Conservation (phyloP, 805 yeast species). For the Lipomyces spencermartinsiae region DNA sequence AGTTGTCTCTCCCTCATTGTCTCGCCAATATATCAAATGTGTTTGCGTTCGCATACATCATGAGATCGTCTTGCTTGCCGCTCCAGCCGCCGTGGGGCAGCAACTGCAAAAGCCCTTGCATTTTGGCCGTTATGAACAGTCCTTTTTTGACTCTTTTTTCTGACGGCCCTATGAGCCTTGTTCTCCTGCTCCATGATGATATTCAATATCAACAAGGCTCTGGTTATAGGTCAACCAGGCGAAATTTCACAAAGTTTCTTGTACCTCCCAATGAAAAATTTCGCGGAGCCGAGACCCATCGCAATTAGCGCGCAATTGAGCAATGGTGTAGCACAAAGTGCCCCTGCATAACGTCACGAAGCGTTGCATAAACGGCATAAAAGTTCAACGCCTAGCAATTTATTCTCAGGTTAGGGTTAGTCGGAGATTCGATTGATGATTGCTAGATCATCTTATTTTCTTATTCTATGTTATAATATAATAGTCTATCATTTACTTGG, state of each 20-base stretch:
- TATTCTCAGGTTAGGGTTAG: no score
- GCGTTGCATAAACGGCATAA: not conserved
- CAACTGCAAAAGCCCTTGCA: slow-evolving; percentile 80
- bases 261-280: slow-evolving; percentile 20
- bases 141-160: slow-evolving; percentile 30
- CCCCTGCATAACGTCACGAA: slow-evolving; percentile 10
- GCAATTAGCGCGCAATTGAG: slow-evolving; percentile 3
- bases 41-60: slow-evolving; percentile 54
- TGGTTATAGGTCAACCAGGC: not conserved
- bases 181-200: slow-evolving; percentile 62
- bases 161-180: slow-evolving; percentile 75
- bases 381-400: no score
- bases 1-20: not conserved
- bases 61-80: slow-evolving; percentile 82
- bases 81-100: slow-evolving; percentile 85
- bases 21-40: not conserved
- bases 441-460: no score
- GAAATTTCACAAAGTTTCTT: not conserved
- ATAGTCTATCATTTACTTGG: no score
- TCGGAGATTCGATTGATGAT: no score
- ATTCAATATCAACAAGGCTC: not conserved
- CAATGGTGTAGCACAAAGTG: not conserved
- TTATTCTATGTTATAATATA: no score
- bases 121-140: slow-evolving; percentile 73
- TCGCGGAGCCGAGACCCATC: no score